These are phyloP conservation scores for Kalmusia sp. DNA, from an alignment of 2,329 filamentous ascomycete species.

Conservation along the genomic window DNA sequence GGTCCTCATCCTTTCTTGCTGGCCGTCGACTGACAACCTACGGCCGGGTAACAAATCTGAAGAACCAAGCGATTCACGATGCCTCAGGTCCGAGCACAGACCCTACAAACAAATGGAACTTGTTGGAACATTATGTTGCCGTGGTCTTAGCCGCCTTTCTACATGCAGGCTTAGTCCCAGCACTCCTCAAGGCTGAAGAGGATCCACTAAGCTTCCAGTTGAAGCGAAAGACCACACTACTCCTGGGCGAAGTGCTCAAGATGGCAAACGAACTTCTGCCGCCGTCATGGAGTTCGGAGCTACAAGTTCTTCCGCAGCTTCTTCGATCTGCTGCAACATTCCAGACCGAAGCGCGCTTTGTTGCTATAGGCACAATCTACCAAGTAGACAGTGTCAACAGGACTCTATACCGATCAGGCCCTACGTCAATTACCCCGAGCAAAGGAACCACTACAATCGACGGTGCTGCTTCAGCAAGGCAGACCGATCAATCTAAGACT, in stretches of 20 bases:
- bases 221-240: conserved; percentile 85
- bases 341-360: conserved; percentile 73
- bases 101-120: conserved; percentile 71
- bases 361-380: conserved; percentile 90
- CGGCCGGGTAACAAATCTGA: conserved; percentile 87
- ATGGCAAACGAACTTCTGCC: conserved; percentile 87
- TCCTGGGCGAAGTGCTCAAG: conserved; percentile 91
- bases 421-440: conserved; percentile 44
- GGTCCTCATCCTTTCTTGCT: conserved; percentile 94
- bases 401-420: conserved; percentile 81
- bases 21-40: conserved; percentile 94
- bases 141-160: conserved; percentile 86
- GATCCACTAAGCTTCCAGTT: conserved; percentile 72
- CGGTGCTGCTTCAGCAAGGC: conserved; percentile 39
- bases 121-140: conserved; percentile 93
- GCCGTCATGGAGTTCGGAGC: conserved; percentile 77
- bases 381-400: conserved; percentile 98
- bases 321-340: conserved; percentile 79
- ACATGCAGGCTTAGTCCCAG: conserved; percentile 72
- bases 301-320: conserved; percentile 88
- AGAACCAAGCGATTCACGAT: conserved; percentile 64
- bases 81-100: conserved; percentile 67
- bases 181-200: conserved; percentile 67
- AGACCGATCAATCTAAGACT: conserved; percentile 54
- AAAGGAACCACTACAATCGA: conserved; percentile 33